These are phyloP conservation scores for Pichia insulana DNA, from an alignment of 805 yeast genomes.

Conservation along the genomic window DNA sequence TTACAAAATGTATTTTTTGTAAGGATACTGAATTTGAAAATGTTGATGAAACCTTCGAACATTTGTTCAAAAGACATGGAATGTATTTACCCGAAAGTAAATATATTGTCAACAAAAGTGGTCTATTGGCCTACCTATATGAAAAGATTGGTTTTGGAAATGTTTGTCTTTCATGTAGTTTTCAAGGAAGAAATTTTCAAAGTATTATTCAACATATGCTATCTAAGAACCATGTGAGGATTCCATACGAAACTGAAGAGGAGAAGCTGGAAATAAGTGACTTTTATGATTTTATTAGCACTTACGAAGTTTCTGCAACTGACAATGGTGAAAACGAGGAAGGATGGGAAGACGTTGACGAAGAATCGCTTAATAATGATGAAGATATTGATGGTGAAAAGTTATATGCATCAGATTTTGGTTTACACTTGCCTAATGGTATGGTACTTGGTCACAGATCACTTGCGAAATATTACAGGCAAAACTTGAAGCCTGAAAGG, in stretches of 20 bases:
- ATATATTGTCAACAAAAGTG: conserved; percentile 58
- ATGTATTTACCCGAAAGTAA: conserved; percentile 78
- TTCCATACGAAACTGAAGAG: conserved; percentile 79
- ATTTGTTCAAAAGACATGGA: conserved; percentile 77
- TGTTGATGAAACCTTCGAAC: conserved; percentile 43
- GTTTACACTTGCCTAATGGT: conserved; percentile 71
- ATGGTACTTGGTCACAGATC: conserved; percentile 75
- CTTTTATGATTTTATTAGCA: conserved; percentile 75
- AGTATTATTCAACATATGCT: conserved; percentile 85
- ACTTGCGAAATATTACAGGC: conserved; percentile 62
- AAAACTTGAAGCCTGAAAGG: conserved; percentile 43
- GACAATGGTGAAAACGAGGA: conserved; percentile 29
- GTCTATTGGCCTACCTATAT: conserved; percentile 66
- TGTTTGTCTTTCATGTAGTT: conserved; percentile 73
- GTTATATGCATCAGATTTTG: conserved; percentile 39
- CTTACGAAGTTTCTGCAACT: conserved; percentile 36
- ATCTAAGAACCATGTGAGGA: conserved; percentile 76
- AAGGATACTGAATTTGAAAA: conserved; percentile 26
- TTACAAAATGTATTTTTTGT: conserved; percentile 44
- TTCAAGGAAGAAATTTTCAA: conserved; percentile 75
- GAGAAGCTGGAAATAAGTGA: conserved; percentile 69
- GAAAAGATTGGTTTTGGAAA: conserved; percentile 79
- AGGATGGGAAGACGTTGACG: conserved; percentile 28
- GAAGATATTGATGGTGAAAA: conserved; percentile 26
- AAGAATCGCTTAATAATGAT: conserved; percentile 29